Evolutionary conservation across 176 grass and related monocot genomes (phyloP).

Genomic region (Tuctoria greenei): DNA sequence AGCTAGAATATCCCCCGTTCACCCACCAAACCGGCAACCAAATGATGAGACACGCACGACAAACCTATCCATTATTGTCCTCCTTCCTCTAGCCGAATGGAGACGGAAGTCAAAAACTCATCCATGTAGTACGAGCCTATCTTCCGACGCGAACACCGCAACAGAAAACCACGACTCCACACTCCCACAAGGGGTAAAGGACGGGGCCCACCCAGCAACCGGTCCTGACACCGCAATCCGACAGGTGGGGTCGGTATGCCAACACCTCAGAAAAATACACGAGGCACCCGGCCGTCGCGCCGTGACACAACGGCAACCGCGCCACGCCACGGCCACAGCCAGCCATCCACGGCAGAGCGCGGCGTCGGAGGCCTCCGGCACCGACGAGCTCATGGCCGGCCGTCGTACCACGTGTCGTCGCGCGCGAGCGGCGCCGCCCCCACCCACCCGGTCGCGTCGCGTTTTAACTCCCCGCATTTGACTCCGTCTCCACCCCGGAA

Average conservation of each 20-base stretch:
- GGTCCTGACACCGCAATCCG: background rate
- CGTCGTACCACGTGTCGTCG: background rate
- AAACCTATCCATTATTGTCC: constrained; percentile 14
- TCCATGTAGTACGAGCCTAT: constrained; percentile 12
- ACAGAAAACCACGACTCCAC: background rate
- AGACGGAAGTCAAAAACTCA: background rate
- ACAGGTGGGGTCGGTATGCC: background rate
- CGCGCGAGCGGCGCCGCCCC: background rate
- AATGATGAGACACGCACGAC: constrained; percentile 17
- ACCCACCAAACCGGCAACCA: constrained; percentile 8
- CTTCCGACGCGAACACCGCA: constrained; percentile 19
- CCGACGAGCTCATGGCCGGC: background rate
- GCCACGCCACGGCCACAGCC: background rate
- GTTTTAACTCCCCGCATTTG: constrained; percentile 35
- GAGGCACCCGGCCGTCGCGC: background rate
- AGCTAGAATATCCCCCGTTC: background rate
- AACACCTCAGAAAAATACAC: background rate
- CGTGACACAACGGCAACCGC: background rate
- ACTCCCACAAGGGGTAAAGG: background rate
- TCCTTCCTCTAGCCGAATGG: background rate
- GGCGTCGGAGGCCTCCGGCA: background rate
- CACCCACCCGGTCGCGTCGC: constrained; percentile 16
- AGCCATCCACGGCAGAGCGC: background rate
- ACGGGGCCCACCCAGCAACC: background rate
- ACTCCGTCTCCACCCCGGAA: background rate